These are phyloP conservation scores for Iris pallida DNA, from an alignment of 116 monocot species.

Conservation along the genomic window DNA sequence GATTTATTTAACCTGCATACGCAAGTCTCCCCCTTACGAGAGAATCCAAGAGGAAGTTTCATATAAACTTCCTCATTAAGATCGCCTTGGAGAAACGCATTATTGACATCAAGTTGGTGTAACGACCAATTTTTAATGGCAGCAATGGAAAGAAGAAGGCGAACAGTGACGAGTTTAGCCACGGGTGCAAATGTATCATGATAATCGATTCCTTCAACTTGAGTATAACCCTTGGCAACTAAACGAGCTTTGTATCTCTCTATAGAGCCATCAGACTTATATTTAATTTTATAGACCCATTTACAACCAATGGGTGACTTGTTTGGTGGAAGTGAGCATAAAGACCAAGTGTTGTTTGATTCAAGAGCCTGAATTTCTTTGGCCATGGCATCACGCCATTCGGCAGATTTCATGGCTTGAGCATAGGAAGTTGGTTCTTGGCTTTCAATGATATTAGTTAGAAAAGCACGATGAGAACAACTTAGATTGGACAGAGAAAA, in stretches of 20 bases:
- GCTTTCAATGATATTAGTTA: conserved; percentile 2
- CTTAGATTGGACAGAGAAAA: conserved; percentile 1
- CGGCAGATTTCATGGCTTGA: conserved; percentile 2
- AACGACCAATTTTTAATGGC: background rate
- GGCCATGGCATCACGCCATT: conserved; percentile 9
- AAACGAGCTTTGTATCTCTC: conserved; percentile 1
- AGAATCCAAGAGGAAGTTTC: no score
- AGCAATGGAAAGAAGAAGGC: conserved; percentile 3
- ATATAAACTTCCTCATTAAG: no score
- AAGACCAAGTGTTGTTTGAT: conserved; percentile 11
- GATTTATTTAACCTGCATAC: no score
- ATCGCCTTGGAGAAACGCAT: background rate
- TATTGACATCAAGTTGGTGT: background rate
- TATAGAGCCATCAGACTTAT: background rate
- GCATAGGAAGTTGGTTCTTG: conserved; percentile 3
- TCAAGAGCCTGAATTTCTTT: conserved; percentile 10
- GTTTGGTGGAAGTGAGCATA: conserved; percentile 4
- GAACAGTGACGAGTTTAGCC: conserved; percentile 4
- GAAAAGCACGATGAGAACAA: conserved; percentile 2
- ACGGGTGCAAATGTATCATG: background rate
- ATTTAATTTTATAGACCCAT: background rate
- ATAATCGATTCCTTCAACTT: conserved; percentile 3
- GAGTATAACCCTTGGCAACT: background rate
- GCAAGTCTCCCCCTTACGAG: no score
- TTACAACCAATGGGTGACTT: conserved; percentile 5